Conservation (phyloP, 2,329 filamentous ascomycete genomes). For the Chrysoporthe austroafricana region DNA sequence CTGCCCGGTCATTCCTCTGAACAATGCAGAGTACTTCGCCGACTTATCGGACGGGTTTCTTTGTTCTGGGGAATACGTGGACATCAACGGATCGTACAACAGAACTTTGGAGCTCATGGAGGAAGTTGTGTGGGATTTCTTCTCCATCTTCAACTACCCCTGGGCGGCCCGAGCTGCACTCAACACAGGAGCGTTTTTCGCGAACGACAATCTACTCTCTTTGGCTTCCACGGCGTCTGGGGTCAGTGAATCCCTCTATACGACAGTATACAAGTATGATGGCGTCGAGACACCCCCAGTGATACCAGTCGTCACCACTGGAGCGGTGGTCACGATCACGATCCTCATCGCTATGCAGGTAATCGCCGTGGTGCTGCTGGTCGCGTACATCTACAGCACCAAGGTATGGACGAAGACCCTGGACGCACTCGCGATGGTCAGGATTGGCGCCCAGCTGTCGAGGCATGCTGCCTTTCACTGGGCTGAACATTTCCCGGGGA, state of each 20-base stretch:
- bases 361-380: slow-evolving; percentile 15
- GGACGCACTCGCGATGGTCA: slow-evolving; percentile 25
- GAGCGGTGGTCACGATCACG: neutral
- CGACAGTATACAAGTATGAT: neutral
- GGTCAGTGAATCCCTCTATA: too few relatives aligned
- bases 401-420: slow-evolving; percentile 26
- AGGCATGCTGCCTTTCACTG: neutral
- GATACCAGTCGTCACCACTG: slow-evolving; percentile 1
- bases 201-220: slow-evolving; percentile 33
- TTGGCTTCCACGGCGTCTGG: neutral
- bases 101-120: neutral
- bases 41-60: neutral
- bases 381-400: slow-evolving; percentile 21
- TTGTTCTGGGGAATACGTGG: neutral
- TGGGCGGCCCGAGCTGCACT: slow-evolving; percentile 8
- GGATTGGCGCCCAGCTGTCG: slow-evolving; percentile 22
- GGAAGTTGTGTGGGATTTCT: neutral
- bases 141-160: neutral
- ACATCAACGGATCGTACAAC: too few relatives aligned
- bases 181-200: slow-evolving; percentile 38
- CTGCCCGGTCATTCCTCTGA: neutral
- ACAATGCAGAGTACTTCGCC: neutral
- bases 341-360: slow-evolving; percentile 16
- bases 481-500: neutral
- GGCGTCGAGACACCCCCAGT: neutral